Evolutionary conservation across 768 basidiomycete species (phyloP).

Genomic region (Wakefieldia striispora): DNA sequence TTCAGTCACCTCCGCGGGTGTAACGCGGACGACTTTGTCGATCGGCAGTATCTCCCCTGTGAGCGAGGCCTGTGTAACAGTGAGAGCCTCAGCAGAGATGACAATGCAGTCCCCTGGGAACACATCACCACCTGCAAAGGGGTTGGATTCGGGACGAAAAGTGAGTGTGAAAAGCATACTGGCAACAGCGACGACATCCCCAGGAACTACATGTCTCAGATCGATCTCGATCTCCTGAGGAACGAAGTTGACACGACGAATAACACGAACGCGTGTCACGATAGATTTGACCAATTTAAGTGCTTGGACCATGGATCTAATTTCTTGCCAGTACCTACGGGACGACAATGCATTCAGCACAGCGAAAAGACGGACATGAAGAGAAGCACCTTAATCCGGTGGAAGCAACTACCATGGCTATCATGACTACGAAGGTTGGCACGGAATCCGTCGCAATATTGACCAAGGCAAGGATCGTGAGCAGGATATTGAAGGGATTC

Average conservation of each 20-base stretch:
- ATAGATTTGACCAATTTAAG: constrained; percentile 34
- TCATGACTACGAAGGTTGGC: constrained; percentile 35
- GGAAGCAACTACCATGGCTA: constrained; percentile 36
- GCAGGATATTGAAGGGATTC: constrained; percentile 36
- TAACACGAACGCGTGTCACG: constrained; percentile 31
- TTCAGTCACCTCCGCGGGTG: constrained; percentile 13
- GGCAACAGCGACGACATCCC: constrained; percentile 31
- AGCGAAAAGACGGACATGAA: neutral
- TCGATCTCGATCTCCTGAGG: constrained; percentile 31
- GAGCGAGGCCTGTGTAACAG: constrained; percentile 36
- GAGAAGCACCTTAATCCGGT: constrained; percentile 28
- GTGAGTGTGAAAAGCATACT: constrained; percentile 15
- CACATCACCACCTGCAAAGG: constrained; percentile 30
- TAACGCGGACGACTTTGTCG: constrained; percentile 26
- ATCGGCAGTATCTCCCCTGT: constrained; percentile 37
- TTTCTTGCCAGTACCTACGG: constrained; percentile 32
- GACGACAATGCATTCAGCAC: neutral
- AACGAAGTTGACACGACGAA: constrained; percentile 24
- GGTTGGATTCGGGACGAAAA: neutral
- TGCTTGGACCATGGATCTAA: constrained; percentile 35
- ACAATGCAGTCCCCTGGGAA: constrained; percentile 36
- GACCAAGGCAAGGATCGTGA: constrained; percentile 30
- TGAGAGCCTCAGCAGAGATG: constrained; percentile 33
- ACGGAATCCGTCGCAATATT: constrained; percentile 33
- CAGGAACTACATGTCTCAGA: constrained; percentile 31